Conservation (phyloP, 2,329 filamentous ascomycete species). For the Paracorniculantispora psalliotae region DNA sequence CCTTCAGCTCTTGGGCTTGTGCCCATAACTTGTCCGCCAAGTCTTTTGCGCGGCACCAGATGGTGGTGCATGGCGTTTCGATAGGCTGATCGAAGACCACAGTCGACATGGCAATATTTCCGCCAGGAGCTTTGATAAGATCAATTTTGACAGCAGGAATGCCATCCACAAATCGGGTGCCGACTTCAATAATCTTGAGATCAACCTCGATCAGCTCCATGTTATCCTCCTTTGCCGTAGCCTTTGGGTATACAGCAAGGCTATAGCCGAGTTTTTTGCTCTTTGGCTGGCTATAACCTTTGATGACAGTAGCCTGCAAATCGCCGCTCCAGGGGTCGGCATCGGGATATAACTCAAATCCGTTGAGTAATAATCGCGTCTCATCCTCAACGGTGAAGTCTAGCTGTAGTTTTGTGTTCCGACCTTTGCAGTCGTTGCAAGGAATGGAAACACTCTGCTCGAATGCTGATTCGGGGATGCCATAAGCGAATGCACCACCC, state of each 20-base stretch:
- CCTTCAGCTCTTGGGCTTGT: slow-evolving; percentile 15
- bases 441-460: slow-evolving; percentile 42
- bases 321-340: slow-evolving; percentile 40
- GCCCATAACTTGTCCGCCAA: slow-evolving; percentile 24
- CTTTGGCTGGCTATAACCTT: slow-evolving; percentile 32
- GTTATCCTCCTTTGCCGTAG: slow-evolving; percentile 45
- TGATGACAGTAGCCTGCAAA: slow-evolving; percentile 42
- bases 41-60: slow-evolving; percentile 46
- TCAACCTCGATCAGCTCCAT: slow-evolving; percentile 50
- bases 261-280: slow-evolving; percentile 45
- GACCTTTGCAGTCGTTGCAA: slow-evolving; percentile 50
- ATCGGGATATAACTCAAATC: slow-evolving; percentile 54
- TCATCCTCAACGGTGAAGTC: slow-evolving; percentile 47
- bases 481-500: slow-evolving; percentile 23
- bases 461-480: slow-evolving; percentile 30
- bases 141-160: slow-evolving; percentile 54
- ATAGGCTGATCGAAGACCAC: slow-evolving; percentile 34
- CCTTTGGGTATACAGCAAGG: slow-evolving; percentile 37
- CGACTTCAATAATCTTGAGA: slow-evolving; percentile 57
- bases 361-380: slow-evolving; percentile 53
- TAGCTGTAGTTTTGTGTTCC: slow-evolving; percentile 44
- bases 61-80: slow-evolving; percentile 36
- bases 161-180: slow-evolving; percentile 47
- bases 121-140: slow-evolving; percentile 54
- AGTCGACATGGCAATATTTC: slow-evolving; percentile 50